Conservation (phyloP, 371 early-diverging fungal genomes). For the Nosema muscidifuracis region DNA sequence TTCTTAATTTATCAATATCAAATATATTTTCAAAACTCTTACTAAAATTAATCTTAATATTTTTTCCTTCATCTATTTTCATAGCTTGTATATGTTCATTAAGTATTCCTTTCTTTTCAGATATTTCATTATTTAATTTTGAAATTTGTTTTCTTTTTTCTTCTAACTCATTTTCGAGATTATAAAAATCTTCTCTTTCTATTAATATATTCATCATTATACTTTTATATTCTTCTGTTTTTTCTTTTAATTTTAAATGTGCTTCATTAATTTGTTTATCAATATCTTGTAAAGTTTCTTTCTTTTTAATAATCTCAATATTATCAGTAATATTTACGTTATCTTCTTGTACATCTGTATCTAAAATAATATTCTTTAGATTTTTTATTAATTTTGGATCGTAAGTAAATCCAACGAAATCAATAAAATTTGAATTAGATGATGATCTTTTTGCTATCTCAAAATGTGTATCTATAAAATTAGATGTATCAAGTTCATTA, state of each 20-base stretch:
- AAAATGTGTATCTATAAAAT: slow-evolving; percentile 66
- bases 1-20: neutral
- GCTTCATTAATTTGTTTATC: neutral
- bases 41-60: slow-evolving; percentile 8
- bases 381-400: slow-evolving; percentile 47
- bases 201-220: neutral
- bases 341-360: neutral
- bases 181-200: slow-evolving; percentile 5
- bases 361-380: neutral
- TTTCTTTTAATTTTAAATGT: neutral
- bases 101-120: neutral
- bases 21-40: neutral
- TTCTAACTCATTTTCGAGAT: neutral
- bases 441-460: slow-evolving; percentile 63
- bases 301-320: neutral
- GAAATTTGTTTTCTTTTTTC: neutral
- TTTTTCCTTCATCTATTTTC: slow-evolving; percentile 5
- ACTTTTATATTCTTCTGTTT: neutral
- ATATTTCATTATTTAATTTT: neutral
- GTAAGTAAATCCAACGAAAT: slow-evolving; percentile 62
- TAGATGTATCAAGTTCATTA: slow-evolving; percentile 68
- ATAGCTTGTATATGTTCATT: neutral
- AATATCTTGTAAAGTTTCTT: neutral
- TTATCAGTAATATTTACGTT: neutral
- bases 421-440: slow-evolving; percentile 9